phyloP scores from a whole-genome alignment of 305 asterid species.

The Fraxinus angustifolia region DNA sequence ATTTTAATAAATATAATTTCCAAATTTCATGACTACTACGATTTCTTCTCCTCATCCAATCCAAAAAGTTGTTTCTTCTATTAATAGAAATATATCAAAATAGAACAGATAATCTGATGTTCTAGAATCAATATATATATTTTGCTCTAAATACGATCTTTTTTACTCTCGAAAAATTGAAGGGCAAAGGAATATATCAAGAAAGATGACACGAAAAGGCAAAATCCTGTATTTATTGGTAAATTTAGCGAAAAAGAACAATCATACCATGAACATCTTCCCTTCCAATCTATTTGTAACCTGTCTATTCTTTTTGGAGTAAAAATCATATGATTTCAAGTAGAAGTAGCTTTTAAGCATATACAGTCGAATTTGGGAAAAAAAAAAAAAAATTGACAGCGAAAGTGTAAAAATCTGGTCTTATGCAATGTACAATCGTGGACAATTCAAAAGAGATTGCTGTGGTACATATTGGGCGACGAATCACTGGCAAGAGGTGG shows the following conservation, averaged over 20 bases:
- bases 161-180: not conserved
- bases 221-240: not conserved
- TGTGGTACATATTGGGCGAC: slow-evolving; percentile 9
- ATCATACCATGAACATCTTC: not conserved
- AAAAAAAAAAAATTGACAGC: not conserved
- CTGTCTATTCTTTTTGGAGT: not conserved
- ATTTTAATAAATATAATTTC: not conserved
- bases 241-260: not conserved
- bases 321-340: not conserved
- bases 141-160: not conserved
- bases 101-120: not conserved
- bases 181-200: not conserved
- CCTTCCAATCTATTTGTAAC: not conserved
- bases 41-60: not conserved
- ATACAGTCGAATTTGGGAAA: not conserved
- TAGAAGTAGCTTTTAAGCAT: not conserved
- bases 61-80: not conserved
- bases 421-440: slow-evolving; percentile 13
- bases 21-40: not conserved
- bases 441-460: slow-evolving; percentile 30
- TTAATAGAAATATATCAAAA: not conserved
- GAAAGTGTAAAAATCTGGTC: not conserved
- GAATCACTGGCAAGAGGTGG: slow-evolving; percentile 16
- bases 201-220: not conserved
- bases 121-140: not conserved